Conservation (phyloP, 805 yeast species). For the Metschnikowia arizonensis region DNA sequence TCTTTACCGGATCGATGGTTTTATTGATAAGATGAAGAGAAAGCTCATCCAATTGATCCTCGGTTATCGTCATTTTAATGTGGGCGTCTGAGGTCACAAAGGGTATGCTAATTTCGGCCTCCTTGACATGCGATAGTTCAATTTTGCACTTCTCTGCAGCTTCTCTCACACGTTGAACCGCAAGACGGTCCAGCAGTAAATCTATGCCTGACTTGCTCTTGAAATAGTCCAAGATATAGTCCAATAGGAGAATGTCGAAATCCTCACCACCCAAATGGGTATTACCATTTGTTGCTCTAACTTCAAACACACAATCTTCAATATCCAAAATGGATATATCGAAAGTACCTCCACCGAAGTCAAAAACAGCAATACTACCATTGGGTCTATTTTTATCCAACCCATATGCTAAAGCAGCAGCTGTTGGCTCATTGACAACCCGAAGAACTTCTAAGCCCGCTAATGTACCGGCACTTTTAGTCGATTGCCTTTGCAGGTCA, state of each 20-base stretch:
- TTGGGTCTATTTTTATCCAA: constrained; percentile 55
- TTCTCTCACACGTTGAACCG: constrained; percentile 73
- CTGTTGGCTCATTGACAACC: constrained; percentile 78
- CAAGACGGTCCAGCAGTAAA: constrained; percentile 47
- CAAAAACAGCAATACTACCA: constrained; percentile 59
- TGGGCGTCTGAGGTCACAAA: constrained; percentile 63
- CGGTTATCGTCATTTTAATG: constrained; percentile 54
- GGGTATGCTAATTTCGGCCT: constrained; percentile 64
- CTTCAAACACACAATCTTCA: constrained; percentile 79
- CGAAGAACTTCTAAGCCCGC: constrained; percentile 74
- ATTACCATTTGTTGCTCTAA: constrained; percentile 78
- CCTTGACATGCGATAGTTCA: constrained; percentile 62
- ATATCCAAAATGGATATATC: constrained; percentile 76
- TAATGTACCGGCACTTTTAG: constrained; percentile 71
- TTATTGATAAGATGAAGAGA: constrained; percentile 61
- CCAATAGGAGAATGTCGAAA: constrained; percentile 63
- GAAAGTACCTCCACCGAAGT: constrained; percentile 83
- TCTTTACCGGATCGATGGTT: constrained; percentile 69
- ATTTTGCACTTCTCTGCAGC: constrained; percentile 77
- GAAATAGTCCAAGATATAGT: constrained; percentile 55
- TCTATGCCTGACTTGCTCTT: constrained; percentile 49
- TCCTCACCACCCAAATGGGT: constrained; percentile 87
- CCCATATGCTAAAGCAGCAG: constrained; percentile 97
- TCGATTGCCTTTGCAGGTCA: constrained; percentile 78
- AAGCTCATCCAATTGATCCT: constrained; percentile 64